These are phyloP conservation scores for Xenosphaeropsis pyriputrescens DNA, from an alignment of 2,329 filamentous ascomycete genomes.

Conservation along the genomic window DNA sequence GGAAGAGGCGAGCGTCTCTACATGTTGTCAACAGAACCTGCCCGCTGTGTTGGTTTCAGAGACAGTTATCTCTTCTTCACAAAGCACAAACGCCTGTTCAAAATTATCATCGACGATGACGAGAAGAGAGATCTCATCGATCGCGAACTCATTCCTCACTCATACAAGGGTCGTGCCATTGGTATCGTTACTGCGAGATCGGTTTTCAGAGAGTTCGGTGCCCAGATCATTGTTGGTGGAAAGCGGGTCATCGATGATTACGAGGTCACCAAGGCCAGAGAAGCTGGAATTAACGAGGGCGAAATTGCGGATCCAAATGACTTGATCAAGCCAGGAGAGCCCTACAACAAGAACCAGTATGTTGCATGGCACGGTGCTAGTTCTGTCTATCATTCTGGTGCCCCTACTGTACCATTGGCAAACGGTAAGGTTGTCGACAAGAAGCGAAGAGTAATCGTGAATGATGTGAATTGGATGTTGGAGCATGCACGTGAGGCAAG, in stretches of 20 bases:
- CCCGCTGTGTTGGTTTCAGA: constrained; percentile 89
- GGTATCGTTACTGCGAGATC: constrained; percentile 93
- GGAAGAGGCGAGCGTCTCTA: constrained; percentile 77
- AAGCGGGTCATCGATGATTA: constrained; percentile 83
- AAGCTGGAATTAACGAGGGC: constrained; percentile 70
- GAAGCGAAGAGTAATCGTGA: constrained; percentile 75
- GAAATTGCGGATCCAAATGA: constrained; percentile 88
- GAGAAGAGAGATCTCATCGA: constrained; percentile 96
- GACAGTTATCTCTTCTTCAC: constrained; percentile 99
- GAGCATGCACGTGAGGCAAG: constrained; percentile 87
- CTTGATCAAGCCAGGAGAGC: constrained; percentile 58
- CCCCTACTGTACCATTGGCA: constrained; percentile 60
- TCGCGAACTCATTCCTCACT: constrained; percentile 88
- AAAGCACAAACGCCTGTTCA: constrained; percentile 90
- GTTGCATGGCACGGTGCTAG: constrained; percentile 98
- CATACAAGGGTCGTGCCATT: constrained; percentile 95
- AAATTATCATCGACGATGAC: constrained; percentile 96
- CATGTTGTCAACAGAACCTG: constrained; percentile 97
- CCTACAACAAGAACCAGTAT: constrained; percentile 98
- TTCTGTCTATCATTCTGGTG: constrained; percentile 79
- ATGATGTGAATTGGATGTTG: constrained; percentile 90
- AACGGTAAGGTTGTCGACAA: constrained; percentile 66
- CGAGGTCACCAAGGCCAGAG: constrained; percentile 58
- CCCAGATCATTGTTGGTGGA: constrained; percentile 85
- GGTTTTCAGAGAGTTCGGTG: constrained; percentile 92